Base-by-base conservation (phyloP, 2,329 filamentous ascomycete genomes). In the Colletotrichum abscissum region DNA sequence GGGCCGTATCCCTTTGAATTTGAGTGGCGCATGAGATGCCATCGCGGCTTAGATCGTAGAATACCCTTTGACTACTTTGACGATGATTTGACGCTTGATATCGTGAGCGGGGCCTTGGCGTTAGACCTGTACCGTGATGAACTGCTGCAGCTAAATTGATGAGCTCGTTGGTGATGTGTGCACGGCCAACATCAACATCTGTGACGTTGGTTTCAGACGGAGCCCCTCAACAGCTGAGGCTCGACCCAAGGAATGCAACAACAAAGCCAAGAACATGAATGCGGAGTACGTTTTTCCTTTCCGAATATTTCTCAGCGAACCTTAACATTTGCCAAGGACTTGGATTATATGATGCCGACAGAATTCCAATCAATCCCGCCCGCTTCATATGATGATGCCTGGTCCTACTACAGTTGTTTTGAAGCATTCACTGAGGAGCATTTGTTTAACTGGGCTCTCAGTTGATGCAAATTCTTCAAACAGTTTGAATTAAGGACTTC, bases 1-100 rank as follows among this genome's bases (percentile, higher is more conserved):
- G 7, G 72, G 67, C 33, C 65, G 70, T 19, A 62, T 33, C 2
- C 33, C 42, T 33, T 24, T 52, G 24, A 65, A 73, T 5, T n/a
- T 42, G n/a, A 73, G 46, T 11, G 70, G 67, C 5, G 35, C 28
- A n/a, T 7, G 54, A 6, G 56, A 19, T 12, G 2, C 35, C 67
- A 73, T 70, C 1, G 11, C 54, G 7, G 28, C 62, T 8, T 16
- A 35, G 2, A 5, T 12, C 4, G 28, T 4, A 8, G 1, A 5
- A 1, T 5, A 16, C 16, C 14, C 35, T 38, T 38, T 22, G 4
- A 8, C 3, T 52, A 11, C 1, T 2, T 6, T 9, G 16, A 8
- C 19, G 42, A n/a, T 19, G 19, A 46, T 46, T 8, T 19, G 7
- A n/a, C 19, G 3, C 7, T n/a, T 2, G 8, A 19, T 8, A 9